Evolutionary conservation across 2,329 filamentous ascomycete species (phyloP).

Genomic region (Trichoderma breve): DNA sequence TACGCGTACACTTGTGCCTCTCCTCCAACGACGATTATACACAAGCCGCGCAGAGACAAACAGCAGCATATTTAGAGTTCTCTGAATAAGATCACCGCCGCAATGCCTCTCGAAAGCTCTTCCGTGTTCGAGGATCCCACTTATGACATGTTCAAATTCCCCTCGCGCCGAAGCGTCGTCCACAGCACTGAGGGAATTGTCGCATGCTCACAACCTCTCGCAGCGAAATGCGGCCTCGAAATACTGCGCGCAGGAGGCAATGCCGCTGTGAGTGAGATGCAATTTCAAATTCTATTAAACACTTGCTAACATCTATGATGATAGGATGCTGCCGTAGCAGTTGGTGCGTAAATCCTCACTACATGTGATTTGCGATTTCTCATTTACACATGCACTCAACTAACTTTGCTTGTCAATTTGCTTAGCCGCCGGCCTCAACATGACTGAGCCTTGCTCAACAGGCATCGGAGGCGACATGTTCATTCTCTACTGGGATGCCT

Average conservation of each 20-base stretch:
- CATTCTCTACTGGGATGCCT: slow-evolving; percentile 85
- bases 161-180: slow-evolving; percentile 84
- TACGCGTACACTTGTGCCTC: background rate
- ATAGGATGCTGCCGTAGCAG: slow-evolving; percentile 92
- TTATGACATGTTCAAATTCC: slow-evolving; percentile 59
- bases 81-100: background rate
- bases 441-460: slow-evolving; percentile 89
- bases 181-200: slow-evolving; percentile 93
- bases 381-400: background rate
- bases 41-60: background rate
- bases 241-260: slow-evolving; percentile 88
- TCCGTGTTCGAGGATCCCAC: slow-evolving; percentile 48
- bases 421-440: slow-evolving; percentile 81
- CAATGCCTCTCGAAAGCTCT: slow-evolving; percentile 46
- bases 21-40: background rate
- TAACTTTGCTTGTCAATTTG: background rate
- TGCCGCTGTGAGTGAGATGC: slow-evolving; percentile 66
- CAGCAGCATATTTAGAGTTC: background rate
- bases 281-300: background rate
- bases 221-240: slow-evolving; percentile 81
- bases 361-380: background rate
- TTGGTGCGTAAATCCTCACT: slow-evolving; percentile 52
- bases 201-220: slow-evolving; percentile 83
- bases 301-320: background rate
- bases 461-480: slow-evolving; percentile 98